A percentile compares a stretch with the other conserved stretches of the same genome.
These are phyloP conservation scores for Pezicula neosporulosa DNA, from an alignment of 2,329 filamentous ascomycete species.

Conservation along the genomic window DNA sequence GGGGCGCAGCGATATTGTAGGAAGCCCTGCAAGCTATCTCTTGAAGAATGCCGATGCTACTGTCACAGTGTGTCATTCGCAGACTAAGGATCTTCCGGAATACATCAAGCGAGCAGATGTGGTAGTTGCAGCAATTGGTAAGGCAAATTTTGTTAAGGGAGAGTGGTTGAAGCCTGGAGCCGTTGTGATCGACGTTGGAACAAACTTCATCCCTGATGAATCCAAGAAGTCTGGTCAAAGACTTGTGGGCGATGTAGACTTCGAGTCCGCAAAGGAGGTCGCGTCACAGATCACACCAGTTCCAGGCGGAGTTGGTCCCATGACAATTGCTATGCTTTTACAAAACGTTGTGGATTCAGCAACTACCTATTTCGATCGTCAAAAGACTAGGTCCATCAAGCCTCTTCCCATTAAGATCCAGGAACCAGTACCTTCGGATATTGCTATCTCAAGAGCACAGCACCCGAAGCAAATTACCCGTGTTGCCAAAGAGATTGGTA, in stretches of 20 bases:
- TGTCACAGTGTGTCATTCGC: constrained; percentile 93
- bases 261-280: constrained; percentile 76
- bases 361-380: constrained; percentile 74
- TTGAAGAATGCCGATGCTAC: constrained; percentile 95
- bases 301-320: constrained; percentile 92
- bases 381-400: constrained; percentile 74
- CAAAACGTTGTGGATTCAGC: constrained; percentile 92
- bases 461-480: constrained; percentile 87
- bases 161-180: constrained; percentile 93
- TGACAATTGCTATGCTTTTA: constrained; percentile 98
- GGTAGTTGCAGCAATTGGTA: constrained; percentile 86
- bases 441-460: constrained; percentile 85
- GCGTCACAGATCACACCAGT: constrained; percentile 95
- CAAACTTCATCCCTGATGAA: constrained; percentile 87
- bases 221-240: constrained; percentile 90
- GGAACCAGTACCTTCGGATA: constrained; percentile 89
- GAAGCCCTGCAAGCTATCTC: constrained; percentile 93
- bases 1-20: constrained; percentile 94
- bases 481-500: constrained; percentile 82
- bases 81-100: constrained; percentile 69
- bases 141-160: constrained; percentile 84
- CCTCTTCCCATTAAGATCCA: constrained; percentile 80
- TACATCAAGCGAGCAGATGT: constrained; percentile 84
- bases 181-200: constrained; percentile 97
- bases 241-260: constrained; percentile 94